Percentiles rank a stretch among this genome's conserved stretches.
Conservation (phyloP, 2,329 filamentous ascomycete species). For the Pyricularia sp. region DNA sequence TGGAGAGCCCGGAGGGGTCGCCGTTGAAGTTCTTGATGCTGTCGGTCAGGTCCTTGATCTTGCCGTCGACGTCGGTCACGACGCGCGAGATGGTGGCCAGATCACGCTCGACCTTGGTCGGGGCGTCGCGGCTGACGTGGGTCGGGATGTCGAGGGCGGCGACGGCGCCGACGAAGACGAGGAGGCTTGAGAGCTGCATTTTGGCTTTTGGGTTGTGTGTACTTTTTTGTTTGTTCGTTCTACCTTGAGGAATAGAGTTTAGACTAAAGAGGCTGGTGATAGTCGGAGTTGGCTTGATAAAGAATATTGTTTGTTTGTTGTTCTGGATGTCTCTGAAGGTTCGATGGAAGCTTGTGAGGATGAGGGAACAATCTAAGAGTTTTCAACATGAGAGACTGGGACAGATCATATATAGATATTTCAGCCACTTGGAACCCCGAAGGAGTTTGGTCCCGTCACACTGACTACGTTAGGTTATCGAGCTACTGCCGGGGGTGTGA, state of each 20-base stretch:
- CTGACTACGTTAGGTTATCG: not conserved
- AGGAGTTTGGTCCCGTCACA: not conserved
- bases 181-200: not conserved
- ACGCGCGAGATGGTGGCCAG: conserved; percentile 1
- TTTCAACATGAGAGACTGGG: not conserved
- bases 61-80: conserved; percentile 1
- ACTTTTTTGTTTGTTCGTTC: not conserved
- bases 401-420: not conserved
- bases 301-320: not conserved
- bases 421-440: not conserved
- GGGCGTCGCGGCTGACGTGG: not conserved
- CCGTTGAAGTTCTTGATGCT: conserved; percentile 2
- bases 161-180: not conserved
- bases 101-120: not conserved
- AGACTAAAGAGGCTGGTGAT: not conserved
- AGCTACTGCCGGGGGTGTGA: not conserved
- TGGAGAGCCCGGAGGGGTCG: not conserved
- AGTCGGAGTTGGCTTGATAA: not conserved
- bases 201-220: not conserved
- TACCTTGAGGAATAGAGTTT: not conserved
- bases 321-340: not conserved
- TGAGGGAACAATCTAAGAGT: not conserved
- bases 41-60: conserved; percentile 2
- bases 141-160: not conserved
- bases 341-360: not conserved